These are phyloP conservation scores for Chytriomyces hyalinus DNA, from an alignment of 192 early-diverging fungal species.

Conservation along the genomic window DNA sequence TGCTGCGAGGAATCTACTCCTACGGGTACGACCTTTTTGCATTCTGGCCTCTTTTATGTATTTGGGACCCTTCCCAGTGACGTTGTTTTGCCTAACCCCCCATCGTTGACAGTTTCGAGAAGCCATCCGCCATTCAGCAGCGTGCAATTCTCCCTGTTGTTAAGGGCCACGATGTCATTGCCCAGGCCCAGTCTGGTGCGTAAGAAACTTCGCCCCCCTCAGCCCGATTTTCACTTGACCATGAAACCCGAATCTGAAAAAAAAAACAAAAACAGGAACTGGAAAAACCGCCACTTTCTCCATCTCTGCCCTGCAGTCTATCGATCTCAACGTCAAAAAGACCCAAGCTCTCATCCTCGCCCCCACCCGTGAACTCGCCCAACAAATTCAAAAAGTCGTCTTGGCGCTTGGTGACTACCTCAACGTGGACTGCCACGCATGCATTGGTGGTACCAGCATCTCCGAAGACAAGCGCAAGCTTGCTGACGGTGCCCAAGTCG, in stretches of 20 bases:
- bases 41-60: background rate
- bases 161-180: slow-evolving; percentile 97
- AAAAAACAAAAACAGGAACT: slow-evolving; percentile 61
- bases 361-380: slow-evolving; percentile 97
- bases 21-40: slow-evolving; percentile 57
- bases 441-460: slow-evolving; percentile 96
- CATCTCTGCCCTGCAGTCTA: slow-evolving; percentile 95
- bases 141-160: slow-evolving; percentile 92
- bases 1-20: slow-evolving; percentile 95
- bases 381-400: slow-evolving; percentile 97
- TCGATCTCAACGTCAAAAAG: slow-evolving; percentile 77
- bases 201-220: background rate
- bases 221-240: no score
- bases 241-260: no score
- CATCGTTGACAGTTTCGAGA: slow-evolving; percentile 62
- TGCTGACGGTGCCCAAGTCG: slow-evolving; percentile 83
- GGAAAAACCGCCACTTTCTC: slow-evolving; percentile 99
- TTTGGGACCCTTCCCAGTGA: background rate
- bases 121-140: slow-evolving; percentile 98
- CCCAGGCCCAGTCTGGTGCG: slow-evolving; percentile 94
- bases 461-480: slow-evolving; percentile 88
- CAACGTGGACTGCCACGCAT: slow-evolving; percentile 91
- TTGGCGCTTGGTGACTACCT: slow-evolving; percentile 94
- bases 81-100: background rate
- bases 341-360: slow-evolving; percentile 96